Evolutionary conservation across 2,329 filamentous ascomycete genomes (phyloP).

Genomic region (Pezicula radicicola): DNA sequence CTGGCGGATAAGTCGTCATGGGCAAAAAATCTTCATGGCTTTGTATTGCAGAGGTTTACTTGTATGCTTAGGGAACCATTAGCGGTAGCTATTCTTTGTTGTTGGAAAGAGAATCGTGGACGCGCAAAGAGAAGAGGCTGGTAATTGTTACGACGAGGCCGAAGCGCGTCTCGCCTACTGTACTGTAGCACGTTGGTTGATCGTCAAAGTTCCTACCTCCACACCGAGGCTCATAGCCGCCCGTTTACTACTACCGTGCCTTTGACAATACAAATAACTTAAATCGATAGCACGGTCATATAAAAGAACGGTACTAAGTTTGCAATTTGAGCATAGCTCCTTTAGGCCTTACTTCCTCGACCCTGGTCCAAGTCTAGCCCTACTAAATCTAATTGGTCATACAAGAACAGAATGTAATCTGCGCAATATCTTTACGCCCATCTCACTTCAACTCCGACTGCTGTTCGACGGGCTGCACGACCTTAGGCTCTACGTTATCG

Average conservation of each 20-base stretch:
- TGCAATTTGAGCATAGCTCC: too few species aligned
- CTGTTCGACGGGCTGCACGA: neutral
- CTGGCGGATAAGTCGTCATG: constrained; percentile 1
- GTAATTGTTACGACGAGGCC: neutral
- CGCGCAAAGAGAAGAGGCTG: neutral
- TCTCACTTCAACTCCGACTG: constrained; percentile 1
- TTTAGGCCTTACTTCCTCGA: too few species aligned
- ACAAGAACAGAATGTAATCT: neutral
- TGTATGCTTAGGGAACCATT: neutral
- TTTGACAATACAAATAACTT: too few species aligned
- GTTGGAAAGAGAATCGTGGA: neutral
- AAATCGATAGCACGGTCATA: too few species aligned
- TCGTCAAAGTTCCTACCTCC: neutral
- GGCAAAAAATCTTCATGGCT: neutral
- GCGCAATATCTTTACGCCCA: neutral
- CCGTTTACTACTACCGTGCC: too few species aligned
- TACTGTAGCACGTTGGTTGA: neutral
- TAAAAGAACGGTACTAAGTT: too few species aligned
- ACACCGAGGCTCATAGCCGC: too few species aligned
- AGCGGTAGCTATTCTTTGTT: neutral
- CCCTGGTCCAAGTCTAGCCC: neutral
- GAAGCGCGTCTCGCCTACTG: neutral
- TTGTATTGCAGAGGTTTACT: neutral
- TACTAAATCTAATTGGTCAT: neutral
- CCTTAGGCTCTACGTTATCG: neutral